Evolutionary conservation across 129 eudicot genomes (phyloP), one percentile per base, ranked within the genome.

Genomic region (Lactuca saligna): DNA sequence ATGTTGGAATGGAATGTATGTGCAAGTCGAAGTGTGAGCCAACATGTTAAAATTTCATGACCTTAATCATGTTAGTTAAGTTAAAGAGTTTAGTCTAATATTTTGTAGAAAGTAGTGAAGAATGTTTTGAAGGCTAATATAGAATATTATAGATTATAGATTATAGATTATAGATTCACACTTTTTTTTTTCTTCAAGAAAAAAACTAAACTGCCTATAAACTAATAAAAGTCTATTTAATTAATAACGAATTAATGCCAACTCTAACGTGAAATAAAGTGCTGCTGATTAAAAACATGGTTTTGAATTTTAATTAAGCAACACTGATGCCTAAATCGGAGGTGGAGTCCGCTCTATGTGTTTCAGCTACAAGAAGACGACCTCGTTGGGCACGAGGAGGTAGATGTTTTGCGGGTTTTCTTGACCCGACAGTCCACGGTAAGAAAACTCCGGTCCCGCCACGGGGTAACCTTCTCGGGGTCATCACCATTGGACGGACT

Each of bases 391-490:
- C 97, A 31, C 99, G 96, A 42, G 99, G 99, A 13, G 99, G 99
- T 20, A 90, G 83, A 71, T 94, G 99, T 70, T 75, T 89, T 2
- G 87, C 76, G 2, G 84, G 88, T 49, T 83, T 94, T 56, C 94
- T 79, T 50, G 91, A 72, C 25, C 90, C 88, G 29, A 62, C 87
- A 2, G 71, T 61, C 98, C 97, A 89, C 8, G 99, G 99, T 84
- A 94, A 73, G 95, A 94, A 94, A 55, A 94, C 99, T 25, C 99
- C 99, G 0, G 99, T 94, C 8, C 99, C 99, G 73, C 90, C 97
- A 48, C 82, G 80, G n/a, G 90, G 87, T 42, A 82, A 50, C 77
- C 85, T 83, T 73, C 82, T 76, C 15, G 92, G 89, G 79, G 74
- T 78, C 72, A 87, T 57, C 12, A 87, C 84, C 85, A 87, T 70